Percentiles rank a stretch among this genome's conserved stretches.
Evolutionary conservation across 164 flowering plant genomes (phyloP).

Genomic region (Vitis labrusca): DNA sequence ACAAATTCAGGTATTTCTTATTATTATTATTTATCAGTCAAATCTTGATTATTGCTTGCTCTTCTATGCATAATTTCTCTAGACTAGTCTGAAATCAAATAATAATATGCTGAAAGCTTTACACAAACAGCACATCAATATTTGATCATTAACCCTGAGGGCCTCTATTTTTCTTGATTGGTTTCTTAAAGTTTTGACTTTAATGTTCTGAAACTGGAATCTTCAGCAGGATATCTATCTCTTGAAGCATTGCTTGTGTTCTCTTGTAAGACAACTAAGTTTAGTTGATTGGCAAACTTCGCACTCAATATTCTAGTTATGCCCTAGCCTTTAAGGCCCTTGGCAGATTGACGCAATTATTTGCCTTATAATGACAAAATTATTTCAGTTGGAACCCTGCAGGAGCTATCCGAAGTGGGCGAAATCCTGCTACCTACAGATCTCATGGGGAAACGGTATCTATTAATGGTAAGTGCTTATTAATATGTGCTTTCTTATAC

Average conservation of each 20-base stretch:
- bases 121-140: background rate
- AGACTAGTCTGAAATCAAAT: background rate
- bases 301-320: background rate
- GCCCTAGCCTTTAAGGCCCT: background rate
- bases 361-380: background rate
- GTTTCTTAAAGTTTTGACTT: no score
- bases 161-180: background rate
- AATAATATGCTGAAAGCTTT: background rate
- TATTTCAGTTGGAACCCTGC: conserved; percentile 94
- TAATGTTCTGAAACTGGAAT: no score
- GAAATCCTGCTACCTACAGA: conserved; percentile 79
- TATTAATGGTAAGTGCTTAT: conserved; percentile 62
- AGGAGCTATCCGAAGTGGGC: conserved; percentile 89
- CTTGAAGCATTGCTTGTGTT: no score
- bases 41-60: no score
- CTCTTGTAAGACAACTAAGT: background rate
- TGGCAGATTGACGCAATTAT: conserved; percentile 2
- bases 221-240: no score
- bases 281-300: conserved; percentile 1
- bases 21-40: no score
- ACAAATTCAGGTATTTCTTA: conserved; percentile 82
- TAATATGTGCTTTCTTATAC: background rate
- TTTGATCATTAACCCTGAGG: background rate
- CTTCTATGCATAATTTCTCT: no score
- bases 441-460: conserved; percentile 61